Evolutionary conservation across 768 basidiomycete species (phyloP).

Genomic region (Ramaria sp.): DNA sequence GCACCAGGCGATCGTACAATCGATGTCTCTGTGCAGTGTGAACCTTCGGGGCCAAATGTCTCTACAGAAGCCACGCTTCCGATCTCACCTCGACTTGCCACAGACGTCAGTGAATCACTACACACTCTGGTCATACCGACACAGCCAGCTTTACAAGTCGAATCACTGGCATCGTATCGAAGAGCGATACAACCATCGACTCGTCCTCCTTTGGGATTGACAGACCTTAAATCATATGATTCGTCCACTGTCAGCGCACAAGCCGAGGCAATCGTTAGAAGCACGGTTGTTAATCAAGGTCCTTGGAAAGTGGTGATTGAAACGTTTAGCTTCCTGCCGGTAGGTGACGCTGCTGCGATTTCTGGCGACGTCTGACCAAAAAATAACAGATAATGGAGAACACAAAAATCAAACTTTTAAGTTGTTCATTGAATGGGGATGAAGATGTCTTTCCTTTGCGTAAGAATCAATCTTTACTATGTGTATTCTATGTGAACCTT

Average conservation of each 20-base stretch:
- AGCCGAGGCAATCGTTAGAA: conserved; percentile 43
- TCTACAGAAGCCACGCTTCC: conserved; percentile 1
- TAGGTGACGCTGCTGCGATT: conserved; percentile 28
- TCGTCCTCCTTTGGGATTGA: conserved; percentile 31
- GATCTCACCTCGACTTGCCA: conserved; percentile 12
- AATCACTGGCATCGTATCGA: conserved; percentile 44
- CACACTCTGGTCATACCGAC: conserved; percentile 59
- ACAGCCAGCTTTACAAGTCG: conserved; percentile 45
- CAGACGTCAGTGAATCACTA: conserved; percentile 45
- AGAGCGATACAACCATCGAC: conserved; percentile 20
- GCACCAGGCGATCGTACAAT: conserved; percentile 60
- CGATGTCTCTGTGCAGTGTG: conserved; percentile 73
- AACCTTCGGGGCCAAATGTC: conserved; percentile 16
- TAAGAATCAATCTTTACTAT: conserved; percentile 36
- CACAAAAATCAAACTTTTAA: conserved; percentile 34
- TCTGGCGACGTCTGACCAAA: not conserved
- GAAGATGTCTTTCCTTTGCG: conserved; percentile 23
- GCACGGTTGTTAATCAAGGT: conserved; percentile 41
- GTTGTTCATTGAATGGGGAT: conserved; percentile 39
- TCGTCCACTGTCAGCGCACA: conserved; percentile 38
- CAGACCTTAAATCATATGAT: conserved; percentile 45
- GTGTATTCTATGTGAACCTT: not conserved
- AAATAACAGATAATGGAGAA: conserved; percentile 19
- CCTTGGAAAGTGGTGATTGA: conserved; percentile 48
- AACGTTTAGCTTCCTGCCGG: conserved; percentile 30